These are phyloP conservation scores for Citrus australasica DNA, from an alignment of 345 rosid genomes.

Conservation along the genomic window DNA sequence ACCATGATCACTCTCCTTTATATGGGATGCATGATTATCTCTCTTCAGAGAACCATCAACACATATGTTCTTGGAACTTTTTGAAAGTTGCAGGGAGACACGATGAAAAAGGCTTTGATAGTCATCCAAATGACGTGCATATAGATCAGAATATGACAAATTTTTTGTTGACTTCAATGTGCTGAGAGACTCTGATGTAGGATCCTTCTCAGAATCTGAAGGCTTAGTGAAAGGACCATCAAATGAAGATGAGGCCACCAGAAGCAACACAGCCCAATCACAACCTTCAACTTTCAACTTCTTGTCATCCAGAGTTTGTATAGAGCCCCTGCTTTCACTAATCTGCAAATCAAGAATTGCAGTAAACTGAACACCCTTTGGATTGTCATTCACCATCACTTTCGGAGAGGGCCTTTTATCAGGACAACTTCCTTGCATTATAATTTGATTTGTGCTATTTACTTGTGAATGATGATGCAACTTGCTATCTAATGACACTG, in stretches of 20 bases:
- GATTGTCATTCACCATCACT: conserved; percentile 30
- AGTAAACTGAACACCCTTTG: conserved; percentile 64
- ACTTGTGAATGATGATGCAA: conserved; percentile 50
- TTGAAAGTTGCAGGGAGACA: conserved; percentile 62
- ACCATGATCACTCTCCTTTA: conserved; percentile 18
- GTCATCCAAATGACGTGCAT: conserved; percentile 62
- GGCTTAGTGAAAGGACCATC: conserved; percentile 83
- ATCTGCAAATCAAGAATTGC: conserved; percentile 66
- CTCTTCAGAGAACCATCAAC: conserved; percentile 6
- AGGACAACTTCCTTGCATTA: conserved; percentile 74
- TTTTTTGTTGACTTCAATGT: conserved; percentile 40
- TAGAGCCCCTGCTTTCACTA: conserved; percentile 49
- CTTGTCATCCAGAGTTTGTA: conserved; percentile 48
- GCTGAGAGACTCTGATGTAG: conserved; percentile 41
- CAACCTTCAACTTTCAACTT: conserved; percentile 68
- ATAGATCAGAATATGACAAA: conserved; percentile 60
- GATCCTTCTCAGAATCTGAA: conserved; percentile 63
- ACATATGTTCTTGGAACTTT: conserved; percentile 32
- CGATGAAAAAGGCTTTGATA: conserved; percentile 86
- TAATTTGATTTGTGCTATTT: conserved; percentile 46
- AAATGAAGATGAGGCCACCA: conserved; percentile 72
- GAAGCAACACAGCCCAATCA: conserved; percentile 70
- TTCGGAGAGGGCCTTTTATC: conserved; percentile 54
- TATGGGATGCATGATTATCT: conserved; percentile 15
- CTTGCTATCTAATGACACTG: conserved; percentile 60